These are phyloP conservation scores for Salix arbutifolia DNA, from an alignment of 345 rosid genomes.

Conservation along the genomic window DNA sequence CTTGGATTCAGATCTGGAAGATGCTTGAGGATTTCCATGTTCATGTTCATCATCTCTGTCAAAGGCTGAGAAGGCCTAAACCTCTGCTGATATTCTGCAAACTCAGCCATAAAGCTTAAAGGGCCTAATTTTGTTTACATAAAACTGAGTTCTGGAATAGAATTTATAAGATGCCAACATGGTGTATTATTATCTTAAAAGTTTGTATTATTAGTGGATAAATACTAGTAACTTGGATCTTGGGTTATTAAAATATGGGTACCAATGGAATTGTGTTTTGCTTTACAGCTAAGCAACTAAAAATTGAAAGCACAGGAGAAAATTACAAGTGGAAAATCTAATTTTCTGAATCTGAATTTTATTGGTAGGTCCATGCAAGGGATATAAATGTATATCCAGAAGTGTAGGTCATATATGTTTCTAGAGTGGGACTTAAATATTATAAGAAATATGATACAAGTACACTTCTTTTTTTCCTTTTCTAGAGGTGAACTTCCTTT, in stretches of 20 bases:
- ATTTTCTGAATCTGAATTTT: slow-evolving; percentile 26
- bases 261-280: slow-evolving; percentile 12
- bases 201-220: neutral
- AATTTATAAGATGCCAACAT: slow-evolving; percentile 9
- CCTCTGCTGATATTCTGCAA: slow-evolving; percentile 32
- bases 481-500: neutral
- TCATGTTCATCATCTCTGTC: slow-evolving; percentile 24
- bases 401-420: neutral
- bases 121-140: slow-evolving; percentile 5
- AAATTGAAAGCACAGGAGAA: slow-evolving; percentile 13
- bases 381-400: slow-evolving; percentile 4
- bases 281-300: slow-evolving; percentile 28
- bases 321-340: slow-evolving; percentile 13
- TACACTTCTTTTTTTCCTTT: neutral
- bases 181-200: neutral
- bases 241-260: slow-evolving; percentile 3
- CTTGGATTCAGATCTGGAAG: slow-evolving; percentile 32
- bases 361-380: slow-evolving; percentile 21
- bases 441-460: neutral
- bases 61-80: slow-evolving; percentile 19
- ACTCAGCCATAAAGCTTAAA: slow-evolving; percentile 22
- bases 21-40: slow-evolving; percentile 31
- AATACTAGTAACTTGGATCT: neutral
- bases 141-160: neutral
- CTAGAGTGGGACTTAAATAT: neutral